These are phyloP conservation scores for Diophrys appendiculata DNA, from an alignment of 73 alveolate genomes.

Conservation along the genomic window DNA sequence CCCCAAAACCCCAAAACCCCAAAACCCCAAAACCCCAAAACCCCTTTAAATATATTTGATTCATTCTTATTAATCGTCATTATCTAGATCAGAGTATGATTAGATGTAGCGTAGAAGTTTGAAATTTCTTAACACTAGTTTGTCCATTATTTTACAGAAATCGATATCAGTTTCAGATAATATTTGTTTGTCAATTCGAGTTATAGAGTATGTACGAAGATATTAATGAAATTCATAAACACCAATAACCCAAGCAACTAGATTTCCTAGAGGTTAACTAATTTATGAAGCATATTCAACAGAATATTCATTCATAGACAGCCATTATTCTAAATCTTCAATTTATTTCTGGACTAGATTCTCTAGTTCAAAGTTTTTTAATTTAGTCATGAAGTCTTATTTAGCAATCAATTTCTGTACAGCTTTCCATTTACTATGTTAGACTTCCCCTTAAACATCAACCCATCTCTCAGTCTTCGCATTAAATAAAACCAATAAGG, in stretches of 20 bases:
- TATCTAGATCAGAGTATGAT: too few relatives aligned
- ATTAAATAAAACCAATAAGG: conserved; percentile 69
- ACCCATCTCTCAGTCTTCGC: conserved; percentile 50
- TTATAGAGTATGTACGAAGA: conserved; percentile 74
- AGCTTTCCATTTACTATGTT: conserved; percentile 61
- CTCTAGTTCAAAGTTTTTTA: conserved; percentile 81
- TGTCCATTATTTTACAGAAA: conserved; percentile 80
- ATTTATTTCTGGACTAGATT: conserved; percentile 66
- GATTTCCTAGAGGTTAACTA: conserved; percentile 75
- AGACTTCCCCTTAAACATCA: conserved; percentile 67
- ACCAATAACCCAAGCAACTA: conserved; percentile 81
- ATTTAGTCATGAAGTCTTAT: conserved; percentile 69
- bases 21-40: too few relatives aligned
- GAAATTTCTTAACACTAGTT: conserved; percentile 59
- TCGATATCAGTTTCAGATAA: conserved; percentile 62
- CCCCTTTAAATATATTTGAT: too few relatives aligned
- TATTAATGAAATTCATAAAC: conserved; percentile 84
- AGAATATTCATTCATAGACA: too few relatives aligned
- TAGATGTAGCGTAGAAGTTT: conserved; percentile 71
- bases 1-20: too few relatives aligned
- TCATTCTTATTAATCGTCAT: too few relatives aligned
- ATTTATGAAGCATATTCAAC: conserved; percentile 63
- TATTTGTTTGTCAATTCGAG: conserved; percentile 70
- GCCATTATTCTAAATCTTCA: conserved; percentile 49
- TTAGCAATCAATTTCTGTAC: conserved; percentile 69